Evolutionary conservation across 2,329 filamentous ascomycete species (phyloP), one percentile per base, ranked within the genome.

Genomic region (Aschersonia sp.): DNA sequence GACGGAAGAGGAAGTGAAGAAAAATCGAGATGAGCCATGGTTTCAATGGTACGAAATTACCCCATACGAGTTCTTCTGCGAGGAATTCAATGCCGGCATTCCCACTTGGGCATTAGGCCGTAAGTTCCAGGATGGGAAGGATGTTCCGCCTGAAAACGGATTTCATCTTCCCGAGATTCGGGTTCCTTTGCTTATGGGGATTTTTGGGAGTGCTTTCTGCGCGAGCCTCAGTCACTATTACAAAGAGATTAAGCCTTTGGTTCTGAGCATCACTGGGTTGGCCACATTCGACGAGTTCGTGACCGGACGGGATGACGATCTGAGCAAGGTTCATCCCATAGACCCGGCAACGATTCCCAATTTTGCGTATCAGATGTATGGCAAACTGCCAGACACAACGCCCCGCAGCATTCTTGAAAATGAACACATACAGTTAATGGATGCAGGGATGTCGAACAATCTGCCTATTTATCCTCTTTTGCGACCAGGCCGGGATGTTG

Each of bases 21-120:
- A 68, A 46, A 69, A 75, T 8, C 78, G 67, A 57, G 72, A 73
- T 50, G 84, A 94, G 58, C 75, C 87, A 2, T 97, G 89, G 86
- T 98, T 97, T 57, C 90, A 98, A 57, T 97, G 92, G 90, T 96
- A 92, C 55, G 92, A 98, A 59, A 84, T 90, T 57, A 94, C 87
- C 0, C 90, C 90, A 0, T 96, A 94, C 58, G 90, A 97, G 61
- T 83, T 96, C 60, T 96, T 92, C 63, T 95, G 88, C 56, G 90
- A 97, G 63, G 90, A 96, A 58, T 81, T 95, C 46, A 76, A 76
- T 30, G 88, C 90, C 2, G 90, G 92, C 4, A 96, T 98, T 51
- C 92, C 92, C 0, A 95, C 87, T 0, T 98, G 90, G 88, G 86
- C 88, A 6, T 70, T 97, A 50, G 92, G 92, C 4, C 78, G 92